Evolutionary conservation across 352 stramenopile species (phyloP), one percentile per base, ranked within the genome.

Genomic region (Saprolegnia parasitica): DNA sequence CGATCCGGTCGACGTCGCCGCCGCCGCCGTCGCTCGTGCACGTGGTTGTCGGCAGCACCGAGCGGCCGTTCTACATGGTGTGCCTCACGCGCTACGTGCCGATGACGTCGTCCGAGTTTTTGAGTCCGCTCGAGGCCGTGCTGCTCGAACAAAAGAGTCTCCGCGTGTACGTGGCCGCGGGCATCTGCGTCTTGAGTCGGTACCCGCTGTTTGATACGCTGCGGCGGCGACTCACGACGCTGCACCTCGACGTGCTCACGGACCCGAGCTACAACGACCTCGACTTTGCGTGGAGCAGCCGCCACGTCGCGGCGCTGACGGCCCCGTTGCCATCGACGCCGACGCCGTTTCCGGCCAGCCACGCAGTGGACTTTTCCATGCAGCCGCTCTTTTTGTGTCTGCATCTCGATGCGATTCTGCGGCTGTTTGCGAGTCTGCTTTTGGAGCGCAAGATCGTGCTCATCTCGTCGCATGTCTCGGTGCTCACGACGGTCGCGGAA

Each of bases 181-280:
- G 86, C 5, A 66, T 95, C n/a, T 93, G 86, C 67, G 74, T 95
- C 26, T 86, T 95, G 42, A 93, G 84, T 56, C 81, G 84, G 4
- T 91, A 89, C 61, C 86, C 86, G 15, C 87, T 93, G 68, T 77
- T 95, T 50, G 77, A 92, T 67, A 92, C 86, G 24, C 73, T 95
- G 18, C 91, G 91, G 71, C 72, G 81, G 37, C 83, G 86, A 4
- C 75, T 95, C 26, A 78, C 89, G 37, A 74, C 76, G 23, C 67
- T 95, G 13, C 84, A 95, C 39, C 9, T 35, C 20, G 32, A 32
- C 3, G 52, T 60, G 11, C 11, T 60, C 24, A n/a, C 11, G 11
- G 20, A 20, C 35, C 24, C 42, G 24, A 37, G 15, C 11, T 61
- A 61, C 39, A 18, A 24, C 23, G 21, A 45, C 8, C 18, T 57